These are phyloP conservation scores for Giardia muris DNA, from an alignment of 208 protist species.

Conservation along the genomic window DNA sequence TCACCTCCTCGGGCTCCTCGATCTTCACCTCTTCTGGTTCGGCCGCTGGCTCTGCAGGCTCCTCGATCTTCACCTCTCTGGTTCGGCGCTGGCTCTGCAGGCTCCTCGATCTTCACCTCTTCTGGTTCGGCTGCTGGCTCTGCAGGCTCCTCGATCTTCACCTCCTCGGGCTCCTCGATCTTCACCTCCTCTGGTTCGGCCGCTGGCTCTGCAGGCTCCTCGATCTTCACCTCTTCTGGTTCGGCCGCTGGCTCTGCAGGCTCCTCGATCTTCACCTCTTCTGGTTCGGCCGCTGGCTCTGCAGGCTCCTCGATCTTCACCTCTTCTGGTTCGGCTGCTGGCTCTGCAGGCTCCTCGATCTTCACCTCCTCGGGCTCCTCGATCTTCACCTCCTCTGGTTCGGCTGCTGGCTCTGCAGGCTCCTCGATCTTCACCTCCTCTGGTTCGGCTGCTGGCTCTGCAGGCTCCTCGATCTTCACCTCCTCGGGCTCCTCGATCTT, in stretches of 20 bases:
- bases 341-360: neutral
- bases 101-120: no score
- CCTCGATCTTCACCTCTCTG: no score
- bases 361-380: neutral
- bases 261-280: neutral
- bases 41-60: no score
- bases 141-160: no score
- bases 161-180: no score
- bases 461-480: neutral
- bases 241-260: neutral
- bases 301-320: neutral
- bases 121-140: no score
- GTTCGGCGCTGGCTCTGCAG: no score
- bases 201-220: no score
- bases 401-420: neutral
- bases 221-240: no score
- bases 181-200: no score
- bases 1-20: no score
- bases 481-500: neutral
- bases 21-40: no score
- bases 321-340: neutral
- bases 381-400: neutral
- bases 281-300: neutral
- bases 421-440: neutral
- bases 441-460: neutral